phyloP scores from a whole-genome alignment of 177 flowering plant species.

The Tripterygium wilfordii region DNA sequence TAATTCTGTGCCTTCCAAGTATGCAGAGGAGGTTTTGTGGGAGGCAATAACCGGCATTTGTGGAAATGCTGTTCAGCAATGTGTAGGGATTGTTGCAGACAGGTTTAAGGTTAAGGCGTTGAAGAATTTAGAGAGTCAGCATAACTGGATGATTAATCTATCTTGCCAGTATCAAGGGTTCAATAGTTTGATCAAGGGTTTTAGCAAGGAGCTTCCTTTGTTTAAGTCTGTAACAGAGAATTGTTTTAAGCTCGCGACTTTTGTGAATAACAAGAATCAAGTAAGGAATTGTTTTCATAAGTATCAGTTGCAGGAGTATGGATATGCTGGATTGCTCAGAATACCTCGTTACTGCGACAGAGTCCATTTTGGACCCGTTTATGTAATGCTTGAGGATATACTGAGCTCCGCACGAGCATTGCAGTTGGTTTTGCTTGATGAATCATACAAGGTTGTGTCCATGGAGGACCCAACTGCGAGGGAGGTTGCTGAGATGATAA shows the following conservation, averaged over 20 bases:
- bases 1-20: slow-evolving; percentile 42
- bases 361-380: slow-evolving; percentile 30
- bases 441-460: slow-evolving; percentile 47
- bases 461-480: slow-evolving; percentile 60
- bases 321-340: slow-evolving; percentile 20
- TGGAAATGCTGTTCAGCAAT: slow-evolving; percentile 37
- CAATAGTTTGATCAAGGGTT: slow-evolving; percentile 33
- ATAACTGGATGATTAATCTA: slow-evolving; percentile 84
- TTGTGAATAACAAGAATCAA: slow-evolving; percentile 28
- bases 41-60: slow-evolving; percentile 48
- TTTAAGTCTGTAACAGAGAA: slow-evolving; percentile 45
- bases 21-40: slow-evolving; percentile 56
- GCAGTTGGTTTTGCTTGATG: slow-evolving; percentile 57
- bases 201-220: slow-evolving; percentile 35
- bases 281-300: slow-evolving; percentile 26
- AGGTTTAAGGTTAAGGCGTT: slow-evolving; percentile 64
- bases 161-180: slow-evolving; percentile 67
- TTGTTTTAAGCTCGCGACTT: slow-evolving; percentile 54
- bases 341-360: slow-evolving; percentile 17
- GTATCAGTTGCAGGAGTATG: slow-evolving; percentile 40
- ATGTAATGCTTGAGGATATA: slow-evolving; percentile 60
- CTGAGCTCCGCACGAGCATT: slow-evolving; percentile 52
- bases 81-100: slow-evolving; percentile 78
- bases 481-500: slow-evolving; percentile 63
- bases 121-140: slow-evolving; percentile 65